These are phyloP conservation scores for Aspergillus biplanus DNA, from an alignment of 495 filamentous ascomycete genomes.

Conservation along the genomic window DNA sequence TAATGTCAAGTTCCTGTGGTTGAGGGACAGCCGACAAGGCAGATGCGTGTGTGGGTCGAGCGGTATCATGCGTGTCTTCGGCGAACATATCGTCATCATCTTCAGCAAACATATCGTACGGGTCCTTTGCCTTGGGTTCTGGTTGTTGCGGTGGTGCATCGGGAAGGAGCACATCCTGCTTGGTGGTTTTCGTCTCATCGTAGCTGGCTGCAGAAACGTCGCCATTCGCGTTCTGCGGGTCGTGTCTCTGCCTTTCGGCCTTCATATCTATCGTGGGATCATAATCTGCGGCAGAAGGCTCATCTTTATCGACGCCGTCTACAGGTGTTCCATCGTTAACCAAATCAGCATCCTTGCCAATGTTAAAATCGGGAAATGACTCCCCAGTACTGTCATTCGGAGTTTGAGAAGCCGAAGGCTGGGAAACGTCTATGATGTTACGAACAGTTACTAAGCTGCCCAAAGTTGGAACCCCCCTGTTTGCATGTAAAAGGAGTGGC, in stretches of 20 bases:
- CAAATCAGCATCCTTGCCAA: constrained; percentile 66
- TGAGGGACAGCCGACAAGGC: constrained; percentile 55
- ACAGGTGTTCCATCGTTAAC: constrained; percentile 60
- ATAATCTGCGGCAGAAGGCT: constrained; percentile 93
- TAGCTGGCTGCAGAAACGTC: constrained; percentile 62
- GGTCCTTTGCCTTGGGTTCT: constrained; percentile 50
- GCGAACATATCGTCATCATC: constrained; percentile 91
- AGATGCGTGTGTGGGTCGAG: constrained; percentile 45
- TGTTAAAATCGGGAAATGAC: constrained; percentile 57
- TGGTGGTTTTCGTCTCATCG: constrained; percentile 60
- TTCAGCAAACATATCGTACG: constrained; percentile 96
- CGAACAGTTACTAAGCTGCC: neutral
- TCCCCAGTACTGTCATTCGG: constrained; percentile 52
- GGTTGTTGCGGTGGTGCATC: constrained; percentile 39
- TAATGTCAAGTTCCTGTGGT: constrained; percentile 70
- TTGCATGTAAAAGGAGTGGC: neutral
- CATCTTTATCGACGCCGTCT: constrained; percentile 65
- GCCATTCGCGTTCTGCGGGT: constrained; percentile 59
- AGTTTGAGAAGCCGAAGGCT: constrained; percentile 44
- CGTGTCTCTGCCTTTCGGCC: constrained; percentile 78
- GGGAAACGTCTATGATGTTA: constrained; percentile 22
- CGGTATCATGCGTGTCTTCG: constrained; percentile 54
- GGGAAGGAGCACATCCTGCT: constrained; percentile 61
- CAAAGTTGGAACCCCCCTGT: too few species aligned
- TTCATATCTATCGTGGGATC: constrained; percentile 92